Evolutionary conservation across 148 eudicot genomes (phyloP).

Genomic region (Pouteria glomerata): DNA sequence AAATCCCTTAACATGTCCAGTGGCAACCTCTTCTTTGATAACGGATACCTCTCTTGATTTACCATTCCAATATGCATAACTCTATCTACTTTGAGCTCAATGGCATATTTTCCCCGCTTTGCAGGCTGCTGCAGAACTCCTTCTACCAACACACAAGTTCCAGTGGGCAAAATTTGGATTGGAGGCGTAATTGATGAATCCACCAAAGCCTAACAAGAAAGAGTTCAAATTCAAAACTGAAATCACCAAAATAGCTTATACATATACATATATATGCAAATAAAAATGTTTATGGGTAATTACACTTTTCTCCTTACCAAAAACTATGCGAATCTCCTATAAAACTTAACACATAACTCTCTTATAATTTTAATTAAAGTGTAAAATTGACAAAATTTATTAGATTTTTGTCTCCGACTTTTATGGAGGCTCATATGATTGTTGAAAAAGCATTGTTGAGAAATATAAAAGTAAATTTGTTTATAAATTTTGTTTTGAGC

Average conservation of each 20-base stretch:
- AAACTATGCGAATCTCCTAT: no score
- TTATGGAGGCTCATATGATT: no score
- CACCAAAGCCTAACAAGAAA: conserved; percentile 61
- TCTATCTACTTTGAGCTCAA: conserved; percentile 78
- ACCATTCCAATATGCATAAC: conserved; percentile 72
- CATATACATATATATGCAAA: neutral
- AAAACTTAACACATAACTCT: no score
- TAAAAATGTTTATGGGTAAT: no score
- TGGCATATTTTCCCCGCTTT: conserved; percentile 44
- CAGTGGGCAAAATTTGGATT: conserved; percentile 48
- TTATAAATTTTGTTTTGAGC: no score
- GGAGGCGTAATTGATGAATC: conserved; percentile 71
- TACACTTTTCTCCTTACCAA: no score
- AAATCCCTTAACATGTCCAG: conserved; percentile 57
- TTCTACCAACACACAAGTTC: conserved; percentile 73
- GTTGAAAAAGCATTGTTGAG: no score
- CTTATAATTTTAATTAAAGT: no score
- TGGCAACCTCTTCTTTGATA: conserved; percentile 75
- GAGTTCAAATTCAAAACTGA: neutral
- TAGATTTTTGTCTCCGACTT: no score
- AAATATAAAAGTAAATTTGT: no score
- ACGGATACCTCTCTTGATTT: conserved; percentile 64
- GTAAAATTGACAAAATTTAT: no score
- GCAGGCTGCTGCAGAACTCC: conserved; percentile 62
- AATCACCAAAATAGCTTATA: neutral